Evolutionary conservation across 257 asterid genomes (phyloP).

Genomic region (Anisodus acutangulus): DNA sequence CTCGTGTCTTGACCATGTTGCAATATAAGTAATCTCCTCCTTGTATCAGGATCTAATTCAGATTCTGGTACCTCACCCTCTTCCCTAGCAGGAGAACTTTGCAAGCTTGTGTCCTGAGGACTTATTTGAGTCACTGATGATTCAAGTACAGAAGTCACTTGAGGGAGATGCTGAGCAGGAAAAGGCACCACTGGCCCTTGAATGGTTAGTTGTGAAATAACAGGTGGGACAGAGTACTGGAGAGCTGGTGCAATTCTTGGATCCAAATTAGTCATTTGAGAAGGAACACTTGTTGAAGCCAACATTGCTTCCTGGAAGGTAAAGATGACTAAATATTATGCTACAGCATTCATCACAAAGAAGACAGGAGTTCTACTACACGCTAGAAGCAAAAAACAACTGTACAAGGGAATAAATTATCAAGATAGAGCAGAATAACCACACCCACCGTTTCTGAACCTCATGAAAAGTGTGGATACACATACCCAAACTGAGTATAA

Average conservation of each 20-base stretch:
- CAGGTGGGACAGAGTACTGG: constrained; percentile 52
- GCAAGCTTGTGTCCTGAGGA: constrained; percentile 64
- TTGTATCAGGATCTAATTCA: constrained; percentile 97
- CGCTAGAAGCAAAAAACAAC: background rate
- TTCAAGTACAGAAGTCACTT: constrained; percentile 56
- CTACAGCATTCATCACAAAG: constrained; percentile 14
- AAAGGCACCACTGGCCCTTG: constrained; percentile 62
- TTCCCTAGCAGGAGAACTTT: constrained; percentile 90
- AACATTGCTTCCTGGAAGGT: constrained; percentile 69
- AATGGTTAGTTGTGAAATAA: constrained; percentile 54
- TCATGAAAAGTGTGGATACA: constrained; percentile 8
- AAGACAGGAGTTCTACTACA: background rate
- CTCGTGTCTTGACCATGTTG: constrained; percentile 97
- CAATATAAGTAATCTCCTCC: constrained; percentile 93
- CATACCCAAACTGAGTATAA: constrained; percentile 8
- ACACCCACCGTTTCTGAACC: constrained; percentile 13
- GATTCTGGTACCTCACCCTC: constrained; percentile 99
- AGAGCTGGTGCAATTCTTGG: constrained; percentile 60
- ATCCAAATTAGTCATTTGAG: constrained; percentile 54
- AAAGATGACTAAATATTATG: constrained; percentile 1
- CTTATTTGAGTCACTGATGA: constrained; percentile 56
- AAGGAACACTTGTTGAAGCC: constrained; percentile 68
- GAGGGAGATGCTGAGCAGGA: constrained; percentile 68
- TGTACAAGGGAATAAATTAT: background rate
- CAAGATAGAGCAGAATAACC: constrained; percentile 3